phyloP scores from a whole-genome alignment of 805 yeast genomes.

The Candida incommunis region DNA sequence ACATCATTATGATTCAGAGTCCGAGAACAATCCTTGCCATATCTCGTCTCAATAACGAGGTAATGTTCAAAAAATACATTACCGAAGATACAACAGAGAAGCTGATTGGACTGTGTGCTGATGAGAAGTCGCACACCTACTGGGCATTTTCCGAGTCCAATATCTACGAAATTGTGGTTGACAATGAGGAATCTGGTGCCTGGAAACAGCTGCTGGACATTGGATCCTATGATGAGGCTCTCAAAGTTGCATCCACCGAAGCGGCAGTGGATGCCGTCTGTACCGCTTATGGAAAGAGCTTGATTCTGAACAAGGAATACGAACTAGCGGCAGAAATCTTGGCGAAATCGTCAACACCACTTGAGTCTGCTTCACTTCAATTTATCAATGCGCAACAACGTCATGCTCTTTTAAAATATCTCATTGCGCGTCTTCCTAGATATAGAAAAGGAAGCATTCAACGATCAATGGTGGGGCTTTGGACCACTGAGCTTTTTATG shows the following conservation, averaged over 20 bases:
- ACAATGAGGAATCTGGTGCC: conserved; percentile 56
- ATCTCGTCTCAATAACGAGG: conserved; percentile 38
- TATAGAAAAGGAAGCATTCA: conserved; percentile 25
- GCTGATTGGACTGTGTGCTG: conserved; percentile 36
- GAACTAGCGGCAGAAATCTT: conserved; percentile 34
- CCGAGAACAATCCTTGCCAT: conserved; percentile 28
- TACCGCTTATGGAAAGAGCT: conserved; percentile 38
- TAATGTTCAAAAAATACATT: conserved; percentile 30
- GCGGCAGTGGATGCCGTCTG: conserved; percentile 35
- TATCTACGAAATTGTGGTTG: conserved; percentile 54
- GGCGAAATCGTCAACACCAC: conserved; percentile 49
- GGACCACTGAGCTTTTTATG: conserved; percentile 50
- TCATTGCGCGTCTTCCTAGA: conserved; percentile 26
- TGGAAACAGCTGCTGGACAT: conserved; percentile 52
- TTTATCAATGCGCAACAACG: conserved; percentile 31
- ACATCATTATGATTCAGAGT: conserved; percentile 34
- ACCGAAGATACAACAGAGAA: conserved; percentile 22
- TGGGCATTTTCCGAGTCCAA: conserved; percentile 57
- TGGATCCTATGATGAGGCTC: conserved; percentile 50
- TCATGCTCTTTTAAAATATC: conserved; percentile 33
- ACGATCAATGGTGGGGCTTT: conserved; percentile 39
- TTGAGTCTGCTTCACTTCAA: conserved; percentile 53
- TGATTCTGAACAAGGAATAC: conserved; percentile 21
- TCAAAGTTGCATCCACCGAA: conserved; percentile 28
- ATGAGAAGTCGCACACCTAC: conserved; percentile 38